phyloP scores from a whole-genome alignment of 202 grass and related monocot species.

The Hordeum pubiflorum region DNA sequence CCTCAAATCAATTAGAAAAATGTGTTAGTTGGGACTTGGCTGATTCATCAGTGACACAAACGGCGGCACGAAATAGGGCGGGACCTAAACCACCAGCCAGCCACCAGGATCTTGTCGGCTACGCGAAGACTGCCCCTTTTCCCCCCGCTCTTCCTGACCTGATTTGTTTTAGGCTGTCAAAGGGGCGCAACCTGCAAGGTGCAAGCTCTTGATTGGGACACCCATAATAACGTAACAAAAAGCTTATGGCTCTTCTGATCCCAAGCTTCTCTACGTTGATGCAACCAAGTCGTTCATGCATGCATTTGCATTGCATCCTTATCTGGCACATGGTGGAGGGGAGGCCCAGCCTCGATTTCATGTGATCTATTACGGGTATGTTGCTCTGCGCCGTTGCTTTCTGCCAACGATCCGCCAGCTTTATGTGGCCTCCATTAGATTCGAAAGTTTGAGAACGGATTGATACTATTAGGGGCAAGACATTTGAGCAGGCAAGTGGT shows the following conservation, averaged over 20 bases:
- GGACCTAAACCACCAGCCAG: constrained; percentile 3
- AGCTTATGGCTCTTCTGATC: neutral
- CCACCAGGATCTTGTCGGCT: constrained; percentile 20
- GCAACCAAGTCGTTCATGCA: neutral
- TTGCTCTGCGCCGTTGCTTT: constrained; percentile 8
- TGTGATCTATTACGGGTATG: constrained; percentile 11
- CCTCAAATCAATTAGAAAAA: too few species aligned
- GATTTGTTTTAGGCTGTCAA: constrained; percentile 9
- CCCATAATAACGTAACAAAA: neutral
- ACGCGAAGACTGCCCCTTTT: neutral
- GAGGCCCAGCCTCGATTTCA: constrained; percentile 22
- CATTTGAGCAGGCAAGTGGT: neutral
- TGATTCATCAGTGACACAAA: constrained; percentile 33
- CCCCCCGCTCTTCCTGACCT: neutral
- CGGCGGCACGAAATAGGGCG: neutral
- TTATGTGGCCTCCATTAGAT: neutral
- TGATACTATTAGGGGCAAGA: neutral
- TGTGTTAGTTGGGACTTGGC: neutral
- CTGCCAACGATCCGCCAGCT: neutral
- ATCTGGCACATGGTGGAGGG: constrained; percentile 27
- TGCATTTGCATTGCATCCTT: constrained; percentile 1
- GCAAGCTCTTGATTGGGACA: neutral
- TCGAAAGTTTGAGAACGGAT: neutral
- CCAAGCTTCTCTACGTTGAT: neutral
- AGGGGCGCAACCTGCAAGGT: neutral